phyloP scores from a whole-genome alignment of 169 alveolate genomes.

The Theileria orientalis region DNA sequence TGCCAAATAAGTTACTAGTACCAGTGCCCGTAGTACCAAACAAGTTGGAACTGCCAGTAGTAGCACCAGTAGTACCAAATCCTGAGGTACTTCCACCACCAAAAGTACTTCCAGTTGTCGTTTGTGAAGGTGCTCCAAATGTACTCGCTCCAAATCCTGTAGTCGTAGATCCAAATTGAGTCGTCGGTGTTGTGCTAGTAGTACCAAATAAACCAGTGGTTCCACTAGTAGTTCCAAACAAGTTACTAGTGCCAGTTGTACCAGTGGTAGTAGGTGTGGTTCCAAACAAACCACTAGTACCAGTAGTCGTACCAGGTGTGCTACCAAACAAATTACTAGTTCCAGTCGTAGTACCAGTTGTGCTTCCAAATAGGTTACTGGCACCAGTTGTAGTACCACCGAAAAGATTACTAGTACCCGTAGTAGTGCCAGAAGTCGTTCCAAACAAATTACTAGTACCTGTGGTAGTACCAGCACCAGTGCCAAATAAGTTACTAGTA shows the following conservation, averaged over 20 bases:
- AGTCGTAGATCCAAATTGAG: slow-evolving; percentile 4
- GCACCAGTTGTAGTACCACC: not conserved
- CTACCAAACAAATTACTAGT: slow-evolving; percentile 23
- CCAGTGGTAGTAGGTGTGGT: slow-evolving; percentile 11
- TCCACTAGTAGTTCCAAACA: slow-evolving; percentile 1
- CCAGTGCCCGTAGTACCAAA: no score
- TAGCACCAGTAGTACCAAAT: no score
- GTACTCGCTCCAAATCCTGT: slow-evolving; percentile 1
- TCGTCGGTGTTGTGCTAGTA: not conserved
- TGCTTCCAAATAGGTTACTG: not conserved
- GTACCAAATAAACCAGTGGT: slow-evolving; percentile 1
- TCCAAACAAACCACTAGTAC: slow-evolving; percentile 44
- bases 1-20: no score
- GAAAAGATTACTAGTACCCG: no score
- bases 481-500: slow-evolving; percentile 19
- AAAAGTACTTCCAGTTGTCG: not conserved
- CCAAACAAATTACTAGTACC: no score
- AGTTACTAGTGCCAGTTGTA: slow-evolving; percentile 24
- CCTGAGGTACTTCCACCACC: no score
- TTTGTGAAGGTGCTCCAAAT: slow-evolving; percentile 18
- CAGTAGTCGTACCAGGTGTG: slow-evolving; percentile 14
- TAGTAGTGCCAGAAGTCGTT: no score
- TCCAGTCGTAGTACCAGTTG: not conserved
- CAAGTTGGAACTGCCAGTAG: no score
- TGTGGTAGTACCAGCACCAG: no score